Base-by-base conservation (phyloP, 78 protist species). In the Dictyostelium firmibasis region DNA sequence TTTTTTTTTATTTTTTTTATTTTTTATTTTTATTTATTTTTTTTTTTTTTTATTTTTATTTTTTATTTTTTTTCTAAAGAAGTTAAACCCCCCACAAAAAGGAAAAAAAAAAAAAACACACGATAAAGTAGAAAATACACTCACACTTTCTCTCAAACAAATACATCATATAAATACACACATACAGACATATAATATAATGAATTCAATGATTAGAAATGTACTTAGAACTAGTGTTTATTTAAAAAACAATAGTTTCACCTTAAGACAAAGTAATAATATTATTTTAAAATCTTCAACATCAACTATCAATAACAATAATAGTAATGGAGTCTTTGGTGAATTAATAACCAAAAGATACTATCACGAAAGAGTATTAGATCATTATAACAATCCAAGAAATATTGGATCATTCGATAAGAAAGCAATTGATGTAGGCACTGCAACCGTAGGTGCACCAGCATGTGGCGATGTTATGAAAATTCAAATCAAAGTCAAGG, bases 401-500 rank as follows among this genome's bases (percentile, higher is more conserved):
- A 98, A 99, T 69, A 98, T 99, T 25, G 99, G 99, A 11, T 82
- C 98, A 16, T 47, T 99, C 50, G 98, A 99, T 95, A 92, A 97
- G 94, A 81, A 88, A 38, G 62, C 36, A 16, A n/a, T 78, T 10
- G 62, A 69, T 29, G 99, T 99, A 4, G 99, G 99, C 7, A 96
- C 99, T 11, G 98, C 97, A 4, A 74, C 98, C 0, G 98, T 98
- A 29, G 99, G 89, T 97, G 99, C 72, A 53, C 97, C 67, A 96
- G 98, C 97, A 8, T 99, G 99, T 92, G 99, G 99, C 9, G 99
- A 99, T 69, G 98, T 99, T 43, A 98, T 98, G 99, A 97, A 97
- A 94, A 92, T 98, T 25, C 98, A 97, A 84, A 93, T 98, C 50
- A 62, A 96, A 81, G 98, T 98, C 0, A 97, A 97, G 25, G 98